Base-by-base conservation (phyloP, 768 basidiomycete species). In the Agrocybe chaxingu region DNA sequence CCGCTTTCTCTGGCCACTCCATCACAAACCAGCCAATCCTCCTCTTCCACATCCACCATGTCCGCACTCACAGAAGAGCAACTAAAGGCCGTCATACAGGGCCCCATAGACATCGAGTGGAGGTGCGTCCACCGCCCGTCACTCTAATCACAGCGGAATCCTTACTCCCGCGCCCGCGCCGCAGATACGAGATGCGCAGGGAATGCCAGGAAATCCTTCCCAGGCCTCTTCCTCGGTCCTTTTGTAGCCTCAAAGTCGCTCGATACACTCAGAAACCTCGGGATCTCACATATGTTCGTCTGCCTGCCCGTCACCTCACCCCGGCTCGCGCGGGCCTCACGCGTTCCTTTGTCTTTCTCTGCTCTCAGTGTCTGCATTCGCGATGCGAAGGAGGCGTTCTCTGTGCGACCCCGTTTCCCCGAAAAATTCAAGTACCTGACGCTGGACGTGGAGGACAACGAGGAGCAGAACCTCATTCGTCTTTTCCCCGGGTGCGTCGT, bases 391-490 rank as follows among this genome's bases (percentile, higher is more conserved):
- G 92, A 94, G 63, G 89, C 92, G 0, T 94, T 93, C 69, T 89
- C 93, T 11, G 89, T 97, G 46, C 76, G 79, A 48, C 89, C 93
- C 2, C 82, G 92, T 18, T 97, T 93, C 61, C 85, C 85, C 2
- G 87, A 87, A 0, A 71, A 80, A 16, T 92, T 95, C 69, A 60
- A 63, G 35, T 97, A 97, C 66, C 66, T 92, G 62, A 82, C 84
- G 1, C 73, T 96, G 32, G 87, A 95, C 64, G 90, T 97, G 24
- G 80, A 92, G 64, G 93, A 97, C 66, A 92, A 82, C 57, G 92
- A 95, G 66, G 93, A 96, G 62, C 94, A 97, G 70, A 97, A 97
- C 64, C 77, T 97, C 36, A 96, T 97, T 58, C 78, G 89, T 24
- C 70, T 94, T 38, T 96, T 96, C 67, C 94, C 93, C n/a, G 64